Percentiles rank a stretch among this genome's conserved stretches.
phyloP scores from a whole-genome alignment of 306 rosid species.

The Cyamopsis tetragonoloba region DNA sequence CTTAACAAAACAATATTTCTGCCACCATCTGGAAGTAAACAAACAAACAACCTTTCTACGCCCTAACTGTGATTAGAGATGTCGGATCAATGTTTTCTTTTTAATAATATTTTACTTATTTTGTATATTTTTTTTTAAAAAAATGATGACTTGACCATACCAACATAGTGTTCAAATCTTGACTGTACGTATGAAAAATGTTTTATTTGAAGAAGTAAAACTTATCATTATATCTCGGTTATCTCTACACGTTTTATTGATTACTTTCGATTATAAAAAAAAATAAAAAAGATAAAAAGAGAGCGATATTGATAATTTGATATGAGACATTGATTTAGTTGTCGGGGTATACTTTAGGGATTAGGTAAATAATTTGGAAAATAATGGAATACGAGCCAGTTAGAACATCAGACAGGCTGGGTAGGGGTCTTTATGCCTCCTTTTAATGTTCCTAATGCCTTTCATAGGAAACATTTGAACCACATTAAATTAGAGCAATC shows the following conservation, averaged over 20 bases:
- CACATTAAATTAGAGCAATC: conserved; percentile 4
- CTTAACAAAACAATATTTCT: background rate
- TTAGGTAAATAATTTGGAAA: conserved; percentile 43
- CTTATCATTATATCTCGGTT: too few species aligned
- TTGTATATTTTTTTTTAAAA: background rate
- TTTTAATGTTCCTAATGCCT: conserved; percentile 30
- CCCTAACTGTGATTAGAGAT: conserved; percentile 22
- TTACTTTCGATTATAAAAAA: too few species aligned
- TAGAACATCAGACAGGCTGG: conserved; percentile 59
- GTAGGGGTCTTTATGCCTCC: conserved; percentile 38
- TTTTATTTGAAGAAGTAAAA: too few species aligned
- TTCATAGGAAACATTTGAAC: conserved; percentile 23
- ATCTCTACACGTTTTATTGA: too few species aligned
- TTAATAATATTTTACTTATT: conserved; percentile 6
- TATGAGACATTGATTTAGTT: conserved; percentile 50
- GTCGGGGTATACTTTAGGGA: conserved; percentile 50
- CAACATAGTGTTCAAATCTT: too few species aligned
- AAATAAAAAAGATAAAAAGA: too few species aligned
- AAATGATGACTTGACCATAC: too few species aligned
- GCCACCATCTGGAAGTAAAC: conserved; percentile 6
- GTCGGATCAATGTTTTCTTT: conserved; percentile 29
- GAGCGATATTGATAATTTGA: too few species aligned
- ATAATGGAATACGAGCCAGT: conserved; percentile 44
- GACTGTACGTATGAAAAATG: too few species aligned
- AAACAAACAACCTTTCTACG: conserved; percentile 21